phyloP scores from a whole-genome alignment of 768 basidiomycete species.

The Fomitopsis serialis region DNA sequence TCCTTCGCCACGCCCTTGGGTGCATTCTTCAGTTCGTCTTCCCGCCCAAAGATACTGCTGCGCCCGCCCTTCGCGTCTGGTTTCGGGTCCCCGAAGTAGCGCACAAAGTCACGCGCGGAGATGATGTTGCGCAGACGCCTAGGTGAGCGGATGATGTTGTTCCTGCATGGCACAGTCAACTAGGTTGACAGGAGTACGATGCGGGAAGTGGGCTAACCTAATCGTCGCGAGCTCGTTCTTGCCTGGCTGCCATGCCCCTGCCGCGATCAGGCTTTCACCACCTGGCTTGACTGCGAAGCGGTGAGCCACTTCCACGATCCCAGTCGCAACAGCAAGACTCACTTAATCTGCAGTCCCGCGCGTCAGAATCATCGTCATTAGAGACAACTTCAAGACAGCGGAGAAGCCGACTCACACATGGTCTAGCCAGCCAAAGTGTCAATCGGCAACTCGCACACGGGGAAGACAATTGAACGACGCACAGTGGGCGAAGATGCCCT shows the following conservation, averaged over 20 bases:
- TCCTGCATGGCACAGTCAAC: slow-evolving; percentile 26
- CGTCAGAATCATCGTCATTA: too few species aligned
- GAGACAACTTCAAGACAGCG: neutral
- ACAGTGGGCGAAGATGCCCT: slow-evolving; percentile 88
- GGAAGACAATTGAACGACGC: slow-evolving; percentile 25
- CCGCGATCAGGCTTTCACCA: slow-evolving; percentile 67
- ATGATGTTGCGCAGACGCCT: slow-evolving; percentile 62
- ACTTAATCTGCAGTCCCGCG: too few species aligned
- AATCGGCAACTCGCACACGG: neutral
- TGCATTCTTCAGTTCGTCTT: slow-evolving; percentile 86
- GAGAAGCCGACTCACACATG: slow-evolving; percentile 44
- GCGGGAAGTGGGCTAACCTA: slow-evolving; percentile 30
- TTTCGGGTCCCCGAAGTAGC: slow-evolving; percentile 67
- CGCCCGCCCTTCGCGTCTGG: slow-evolving; percentile 57
- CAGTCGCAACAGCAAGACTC: too few species aligned
- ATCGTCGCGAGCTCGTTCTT: slow-evolving; percentile 77
- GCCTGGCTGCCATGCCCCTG: slow-evolving; percentile 74
- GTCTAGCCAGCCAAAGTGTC: slow-evolving; percentile 33
- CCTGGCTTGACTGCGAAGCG: slow-evolving; percentile 53
- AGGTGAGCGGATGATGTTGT: slow-evolving; percentile 59
- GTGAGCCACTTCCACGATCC: too few species aligned
- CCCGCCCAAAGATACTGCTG: slow-evolving; percentile 78
- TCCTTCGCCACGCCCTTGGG: slow-evolving; percentile 87
- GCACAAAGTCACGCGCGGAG: slow-evolving; percentile 63
- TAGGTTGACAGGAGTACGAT: neutral